These are phyloP conservation scores for Solanum sejunctum DNA, from an alignment of 257 asterid genomes.

Conservation along the genomic window DNA sequence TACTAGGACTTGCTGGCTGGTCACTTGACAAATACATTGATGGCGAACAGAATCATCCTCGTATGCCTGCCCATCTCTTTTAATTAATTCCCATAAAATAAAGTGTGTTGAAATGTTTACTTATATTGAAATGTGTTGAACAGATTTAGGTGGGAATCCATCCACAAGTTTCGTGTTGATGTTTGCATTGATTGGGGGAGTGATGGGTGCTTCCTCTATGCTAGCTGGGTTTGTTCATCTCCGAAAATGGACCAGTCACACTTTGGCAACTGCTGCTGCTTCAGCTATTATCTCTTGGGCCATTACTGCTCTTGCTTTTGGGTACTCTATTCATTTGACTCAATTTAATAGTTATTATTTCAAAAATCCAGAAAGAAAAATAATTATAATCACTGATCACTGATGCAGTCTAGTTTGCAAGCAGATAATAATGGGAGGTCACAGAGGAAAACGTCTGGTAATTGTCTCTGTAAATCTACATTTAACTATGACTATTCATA, in stretches of 20 bases:
- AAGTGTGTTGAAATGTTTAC: not conserved
- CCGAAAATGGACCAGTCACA: conserved; percentile 34
- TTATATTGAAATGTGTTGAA: not conserved
- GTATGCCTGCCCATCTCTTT: conserved; percentile 10
- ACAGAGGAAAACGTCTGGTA: conserved; percentile 66
- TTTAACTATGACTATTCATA: not conserved
- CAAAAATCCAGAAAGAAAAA: too few relatives aligned
- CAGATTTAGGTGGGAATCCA: conserved; percentile 75
- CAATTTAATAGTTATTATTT: not conserved
- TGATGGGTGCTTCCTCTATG: conserved; percentile 42
- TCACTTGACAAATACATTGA: conserved; percentile 74
- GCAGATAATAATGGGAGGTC: conserved; percentile 76
- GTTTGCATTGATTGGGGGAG: conserved; percentile 51
- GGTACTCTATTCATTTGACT: conserved; percentile 16
- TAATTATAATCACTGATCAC: not conserved
- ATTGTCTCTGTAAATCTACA: not conserved
- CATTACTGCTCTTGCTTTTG: conserved; percentile 53
- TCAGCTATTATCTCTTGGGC: conserved; percentile 46
- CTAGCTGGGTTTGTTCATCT: conserved; percentile 38
- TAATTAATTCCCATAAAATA: not conserved
- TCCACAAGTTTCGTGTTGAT: conserved; percentile 47
- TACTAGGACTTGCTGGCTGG: conserved; percentile 61
- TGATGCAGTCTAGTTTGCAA: conserved; percentile 59
- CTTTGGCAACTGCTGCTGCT: conserved; percentile 44
- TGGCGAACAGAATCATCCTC: conserved; percentile 73